These are phyloP conservation scores for Plasmodiophora brassicae DNA, from an alignment of 208 protist species.

Conservation along the genomic window DNA sequence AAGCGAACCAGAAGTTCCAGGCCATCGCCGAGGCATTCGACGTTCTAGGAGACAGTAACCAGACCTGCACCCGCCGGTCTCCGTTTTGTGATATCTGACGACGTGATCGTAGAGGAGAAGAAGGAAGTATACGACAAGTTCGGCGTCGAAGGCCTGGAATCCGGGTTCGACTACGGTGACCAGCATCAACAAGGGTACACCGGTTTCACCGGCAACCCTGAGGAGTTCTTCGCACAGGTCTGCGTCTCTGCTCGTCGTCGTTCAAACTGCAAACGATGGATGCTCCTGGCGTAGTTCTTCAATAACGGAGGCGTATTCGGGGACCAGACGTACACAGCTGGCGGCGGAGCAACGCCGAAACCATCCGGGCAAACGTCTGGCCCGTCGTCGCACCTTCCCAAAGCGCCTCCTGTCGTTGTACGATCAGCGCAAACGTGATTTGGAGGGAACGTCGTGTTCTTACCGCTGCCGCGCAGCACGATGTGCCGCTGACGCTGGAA, in stretches of 20 bases:
- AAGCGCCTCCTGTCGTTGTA: neutral
- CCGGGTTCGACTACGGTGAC: neutral
- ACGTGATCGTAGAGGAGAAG: neutral
- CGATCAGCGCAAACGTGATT: neutral
- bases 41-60: slow-evolving; percentile 4
- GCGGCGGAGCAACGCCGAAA: neutral
- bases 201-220: neutral
- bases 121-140: slow-evolving; percentile 25
- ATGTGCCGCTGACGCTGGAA: slow-evolving; percentile 14
- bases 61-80: neutral
- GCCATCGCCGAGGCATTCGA: slow-evolving; percentile 17
- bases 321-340: neutral
- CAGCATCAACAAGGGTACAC: neutral
- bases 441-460: neutral
- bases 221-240: slow-evolving; percentile 21
- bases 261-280: neutral
- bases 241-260: neutral
- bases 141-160: neutral
- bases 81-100: neutral
- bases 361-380: neutral
- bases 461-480: neutral
- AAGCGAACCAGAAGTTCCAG: neutral
- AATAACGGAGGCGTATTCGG: neutral
- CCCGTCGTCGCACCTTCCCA: neutral
- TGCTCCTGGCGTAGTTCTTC: slow-evolving; percentile 2